These are phyloP conservation scores for Anisodus tanguticus DNA, from an alignment of 257 asterid species.

Conservation along the genomic window DNA sequence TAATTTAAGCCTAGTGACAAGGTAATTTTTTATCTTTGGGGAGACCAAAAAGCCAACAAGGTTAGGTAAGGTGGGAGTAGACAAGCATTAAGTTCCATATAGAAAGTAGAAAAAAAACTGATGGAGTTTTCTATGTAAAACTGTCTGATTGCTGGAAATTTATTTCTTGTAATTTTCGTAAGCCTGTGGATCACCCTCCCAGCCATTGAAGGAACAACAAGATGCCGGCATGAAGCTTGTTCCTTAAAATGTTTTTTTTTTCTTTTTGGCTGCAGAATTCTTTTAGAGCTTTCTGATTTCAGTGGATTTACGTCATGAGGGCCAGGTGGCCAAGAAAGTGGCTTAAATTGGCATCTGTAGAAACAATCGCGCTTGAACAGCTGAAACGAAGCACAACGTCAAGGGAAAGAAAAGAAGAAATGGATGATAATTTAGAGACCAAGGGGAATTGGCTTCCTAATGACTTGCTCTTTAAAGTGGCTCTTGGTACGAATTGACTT, in stretches of 20 bases:
- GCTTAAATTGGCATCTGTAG: conserved; percentile 19
- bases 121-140: conserved; percentile 19
- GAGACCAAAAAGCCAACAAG: not conserved
- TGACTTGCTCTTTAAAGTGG: conserved; percentile 47
- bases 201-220: not conserved
- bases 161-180: conserved; percentile 12
- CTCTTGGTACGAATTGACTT: conserved; percentile 35
- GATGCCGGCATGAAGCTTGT: not conserved
- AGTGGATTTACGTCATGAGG: conserved; percentile 3
- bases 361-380: not conserved
- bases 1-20: not conserved
- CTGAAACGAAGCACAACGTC: not conserved
- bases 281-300: conserved; percentile 8
- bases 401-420: conserved; percentile 25
- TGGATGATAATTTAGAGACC: conserved; percentile 25
- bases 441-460: conserved; percentile 31
- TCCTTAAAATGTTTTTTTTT: not conserved
- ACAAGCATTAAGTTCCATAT: conserved; percentile 6
- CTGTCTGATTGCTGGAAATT: not conserved
- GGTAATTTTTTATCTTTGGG: not conserved
- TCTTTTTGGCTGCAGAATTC: conserved; percentile 19
- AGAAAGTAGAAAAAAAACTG: not conserved
- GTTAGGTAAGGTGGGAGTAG: conserved; percentile 5
- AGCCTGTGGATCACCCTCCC: not conserved
- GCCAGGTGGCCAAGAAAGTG: conserved; percentile 15